These are phyloP conservation scores for Clarkia xantiana DNA, from an alignment of 345 rosid genomes.

Conservation along the genomic window DNA sequence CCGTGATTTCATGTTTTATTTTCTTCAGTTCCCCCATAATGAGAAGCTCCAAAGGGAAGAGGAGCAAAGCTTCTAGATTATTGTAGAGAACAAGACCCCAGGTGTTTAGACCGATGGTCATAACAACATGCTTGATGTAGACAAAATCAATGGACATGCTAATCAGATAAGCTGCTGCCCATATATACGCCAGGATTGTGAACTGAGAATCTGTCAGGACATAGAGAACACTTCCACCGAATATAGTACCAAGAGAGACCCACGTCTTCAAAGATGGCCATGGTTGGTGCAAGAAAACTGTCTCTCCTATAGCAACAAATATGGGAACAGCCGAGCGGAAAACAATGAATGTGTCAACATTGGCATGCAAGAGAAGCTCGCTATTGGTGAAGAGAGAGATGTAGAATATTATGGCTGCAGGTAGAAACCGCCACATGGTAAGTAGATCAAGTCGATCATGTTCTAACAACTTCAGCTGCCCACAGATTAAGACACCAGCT, in stretches of 20 bases:
- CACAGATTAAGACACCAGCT: slow-evolving; percentile 58
- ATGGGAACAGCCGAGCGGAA: slow-evolving; percentile 89
- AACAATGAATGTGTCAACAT: slow-evolving; percentile 91
- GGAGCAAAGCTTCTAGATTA: slow-evolving; percentile 83
- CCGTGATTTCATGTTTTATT: slow-evolving; percentile 59
- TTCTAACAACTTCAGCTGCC: slow-evolving; percentile 48
- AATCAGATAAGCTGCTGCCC: slow-evolving; percentile 83
- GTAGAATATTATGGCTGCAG: slow-evolving; percentile 87
- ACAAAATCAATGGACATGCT: slow-evolving; percentile 97
- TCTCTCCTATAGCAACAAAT: slow-evolving; percentile 84
- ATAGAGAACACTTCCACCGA: slow-evolving; percentile 77
- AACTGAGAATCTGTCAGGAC: slow-evolving; percentile 85
- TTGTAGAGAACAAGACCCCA: slow-evolving; percentile 97
- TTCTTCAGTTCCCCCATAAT: slow-evolving; percentile 93
- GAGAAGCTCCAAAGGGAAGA: slow-evolving; percentile 83
- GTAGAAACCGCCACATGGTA: slow-evolving; percentile 93
- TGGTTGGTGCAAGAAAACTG: slow-evolving; percentile 68
- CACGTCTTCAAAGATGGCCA: slow-evolving; percentile 86
- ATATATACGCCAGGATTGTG: slow-evolving; percentile 63
- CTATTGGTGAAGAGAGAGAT: slow-evolving; percentile 90
- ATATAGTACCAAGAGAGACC: slow-evolving; percentile 64
- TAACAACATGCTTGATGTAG: slow-evolving; percentile 93
- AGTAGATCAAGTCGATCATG: slow-evolving; percentile 49
- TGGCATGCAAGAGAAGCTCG: slow-evolving; percentile 92
- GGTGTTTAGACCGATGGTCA: slow-evolving; percentile 85